Conservation (phyloP, 2,329 filamentous ascomycete species). For the Albophoma yamanashiensis region DNA sequence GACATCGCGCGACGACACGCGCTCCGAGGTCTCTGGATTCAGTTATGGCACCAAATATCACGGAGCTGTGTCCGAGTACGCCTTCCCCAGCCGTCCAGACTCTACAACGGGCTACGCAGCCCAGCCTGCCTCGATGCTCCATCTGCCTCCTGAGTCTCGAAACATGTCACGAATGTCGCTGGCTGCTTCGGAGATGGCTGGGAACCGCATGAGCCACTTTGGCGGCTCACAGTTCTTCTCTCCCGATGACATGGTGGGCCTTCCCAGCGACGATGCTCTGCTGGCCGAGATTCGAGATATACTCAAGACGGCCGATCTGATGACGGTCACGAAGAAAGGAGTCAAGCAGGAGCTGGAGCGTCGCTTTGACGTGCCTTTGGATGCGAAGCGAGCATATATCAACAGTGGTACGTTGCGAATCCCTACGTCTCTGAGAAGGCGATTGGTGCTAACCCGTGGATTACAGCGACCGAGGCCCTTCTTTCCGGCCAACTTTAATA, state of each 20-base stretch:
- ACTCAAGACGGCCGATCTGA: conserved; percentile 80
- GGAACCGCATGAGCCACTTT: conserved; percentile 50
- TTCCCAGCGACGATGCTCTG: conserved; percentile 83
- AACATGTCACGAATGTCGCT: conserved; percentile 66
- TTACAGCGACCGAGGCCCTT: conserved; percentile 62
- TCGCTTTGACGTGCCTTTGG: conserved; percentile 77
- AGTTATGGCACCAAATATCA: conserved; percentile 84
- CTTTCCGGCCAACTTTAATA: conserved; percentile 63
- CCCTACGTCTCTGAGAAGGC: neutral
- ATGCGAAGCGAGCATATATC: conserved; percentile 86
- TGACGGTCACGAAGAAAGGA: conserved; percentile 98
- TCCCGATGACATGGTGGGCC: conserved; percentile 57
- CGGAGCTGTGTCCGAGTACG: conserved; percentile 59
- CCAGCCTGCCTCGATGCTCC: conserved; percentile 27
- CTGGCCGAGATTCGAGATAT: conserved; percentile 93
- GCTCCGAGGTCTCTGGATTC: conserved; percentile 84
- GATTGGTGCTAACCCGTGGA: neutral
- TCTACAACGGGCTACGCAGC: conserved; percentile 39
- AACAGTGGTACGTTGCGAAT: conserved; percentile 61
- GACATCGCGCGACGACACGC: conserved; percentile 68
- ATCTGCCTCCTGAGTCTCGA: conserved; percentile 37
- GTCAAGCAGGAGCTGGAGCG: conserved; percentile 90
- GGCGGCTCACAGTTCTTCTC: conserved; percentile 48
- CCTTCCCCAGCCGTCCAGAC: conserved; percentile 45
- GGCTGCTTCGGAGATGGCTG: conserved; percentile 57